Evolutionary conservation across 1,139 yeast genomes (phyloP).

Genomic region (Saccharomyces pastorianus): DNA sequence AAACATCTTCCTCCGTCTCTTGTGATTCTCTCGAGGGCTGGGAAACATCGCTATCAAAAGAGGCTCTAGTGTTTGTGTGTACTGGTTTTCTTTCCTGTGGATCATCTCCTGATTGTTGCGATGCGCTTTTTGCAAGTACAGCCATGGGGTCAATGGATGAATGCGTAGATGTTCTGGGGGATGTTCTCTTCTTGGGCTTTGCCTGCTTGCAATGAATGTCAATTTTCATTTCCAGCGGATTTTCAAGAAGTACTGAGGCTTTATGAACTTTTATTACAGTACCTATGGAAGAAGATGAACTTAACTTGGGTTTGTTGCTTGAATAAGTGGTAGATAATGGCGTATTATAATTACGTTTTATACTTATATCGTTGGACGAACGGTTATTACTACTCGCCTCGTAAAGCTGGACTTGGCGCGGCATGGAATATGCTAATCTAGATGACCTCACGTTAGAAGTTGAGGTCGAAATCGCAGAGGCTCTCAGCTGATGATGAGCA

Average conservation of each 20-base stretch:
- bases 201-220: not conserved
- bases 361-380: not conserved
- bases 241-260: not conserved
- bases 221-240: not conserved
- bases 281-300: not conserved
- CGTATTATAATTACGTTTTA: not conserved
- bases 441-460: conserved; percentile 17
- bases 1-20: conserved; percentile 94
- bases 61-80: conserved; percentile 26
- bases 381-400: not conserved
- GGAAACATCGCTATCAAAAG: conserved; percentile 57
- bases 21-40: conserved; percentile 66
- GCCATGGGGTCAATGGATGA: not conserved
- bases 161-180: conserved; percentile 5
- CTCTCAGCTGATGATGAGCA: conserved; percentile 1
- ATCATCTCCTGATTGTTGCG: conserved; percentile 5
- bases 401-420: conserved; percentile 7
- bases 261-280: not conserved
- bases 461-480: not conserved
- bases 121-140: conserved; percentile 6
- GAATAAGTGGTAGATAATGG: not conserved
- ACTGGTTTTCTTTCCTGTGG: conserved; percentile 6
- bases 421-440: conserved; percentile 15
- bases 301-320: not conserved
- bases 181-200: conserved; percentile 6